These are phyloP conservation scores for Diaporthe citriasiana DNA, from an alignment of 2,329 filamentous ascomycete genomes.

Conservation along the genomic window DNA sequence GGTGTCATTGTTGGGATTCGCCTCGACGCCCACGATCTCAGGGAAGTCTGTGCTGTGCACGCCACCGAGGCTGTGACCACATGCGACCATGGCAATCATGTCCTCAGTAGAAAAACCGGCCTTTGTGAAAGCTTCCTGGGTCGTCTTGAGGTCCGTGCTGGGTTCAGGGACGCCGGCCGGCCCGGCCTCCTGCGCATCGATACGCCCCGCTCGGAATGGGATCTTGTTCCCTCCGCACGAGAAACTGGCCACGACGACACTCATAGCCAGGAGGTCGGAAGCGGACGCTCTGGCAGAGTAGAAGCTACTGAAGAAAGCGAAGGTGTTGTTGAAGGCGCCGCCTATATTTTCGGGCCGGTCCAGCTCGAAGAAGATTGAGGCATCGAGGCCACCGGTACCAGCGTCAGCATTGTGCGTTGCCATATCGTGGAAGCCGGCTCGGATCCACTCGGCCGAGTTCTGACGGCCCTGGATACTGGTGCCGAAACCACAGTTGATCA, in stretches of 20 bases:
- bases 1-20: conserved; percentile 52
- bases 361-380: conserved; percentile 51
- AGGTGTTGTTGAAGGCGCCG: conserved; percentile 51
- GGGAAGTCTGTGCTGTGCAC: conserved; percentile 55
- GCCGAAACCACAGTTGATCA: conserved; percentile 38
- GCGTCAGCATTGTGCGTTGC: conserved; percentile 48
- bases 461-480: conserved; percentile 46
- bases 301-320: conserved; percentile 45
- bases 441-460: conserved; percentile 52
- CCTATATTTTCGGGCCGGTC: conserved; percentile 50
- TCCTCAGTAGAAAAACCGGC: conserved; percentile 52
- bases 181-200: conserved; percentile 51
- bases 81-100: conserved; percentile 55
- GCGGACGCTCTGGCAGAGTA: conserved; percentile 46
- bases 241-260: conserved; percentile 11
- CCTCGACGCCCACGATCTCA: conserved; percentile 44
- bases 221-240: conserved; percentile 7
- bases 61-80: conserved; percentile 55
- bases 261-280: conserved; percentile 49
- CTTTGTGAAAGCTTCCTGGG: conserved; percentile 49
- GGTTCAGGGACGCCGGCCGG: conserved; percentile 52
- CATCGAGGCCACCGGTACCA: conserved; percentile 51
- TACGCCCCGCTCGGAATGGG: conserved; percentile 41
- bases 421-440: conserved; percentile 52
- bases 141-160: conserved; percentile 47